Evolutionary conservation across 2,329 filamentous ascomycete species (phyloP).

Genomic region (Chalaropsis ovoidea): DNA sequence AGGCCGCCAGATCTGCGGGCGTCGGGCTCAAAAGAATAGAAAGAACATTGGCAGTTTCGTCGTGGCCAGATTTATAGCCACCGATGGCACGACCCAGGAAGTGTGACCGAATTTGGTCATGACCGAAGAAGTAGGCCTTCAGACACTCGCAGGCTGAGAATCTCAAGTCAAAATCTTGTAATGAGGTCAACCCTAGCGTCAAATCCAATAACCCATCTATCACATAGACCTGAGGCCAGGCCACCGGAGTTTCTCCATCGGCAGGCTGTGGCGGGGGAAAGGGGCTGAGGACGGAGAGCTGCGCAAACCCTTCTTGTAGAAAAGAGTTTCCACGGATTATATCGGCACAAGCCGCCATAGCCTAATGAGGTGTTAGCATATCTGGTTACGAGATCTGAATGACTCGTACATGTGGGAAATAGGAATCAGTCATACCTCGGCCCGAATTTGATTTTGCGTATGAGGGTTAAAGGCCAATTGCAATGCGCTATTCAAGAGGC

Average conservation of each 20-base stretch:
- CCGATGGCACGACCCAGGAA: conserved; percentile 84
- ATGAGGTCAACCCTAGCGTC: conserved; percentile 56
- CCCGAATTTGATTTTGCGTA: conserved; percentile 66
- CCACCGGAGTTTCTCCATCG: conserved; percentile 27
- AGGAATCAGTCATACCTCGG: conserved; percentile 51
- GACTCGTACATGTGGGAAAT: background rate
- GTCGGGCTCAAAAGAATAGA: conserved; percentile 66
- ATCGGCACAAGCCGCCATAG: conserved; percentile 75
- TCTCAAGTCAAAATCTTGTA: conserved; percentile 65
- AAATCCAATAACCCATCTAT: conserved; percentile 87
- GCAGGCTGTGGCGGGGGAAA: conserved; percentile 32
- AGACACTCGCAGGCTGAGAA: conserved; percentile 81
- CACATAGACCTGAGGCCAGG: conserved; percentile 60
- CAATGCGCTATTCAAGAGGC: conserved; percentile 66
- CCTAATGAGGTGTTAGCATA: conserved; percentile 38
- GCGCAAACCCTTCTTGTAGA: conserved; percentile 82
- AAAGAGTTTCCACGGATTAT: conserved; percentile 70
- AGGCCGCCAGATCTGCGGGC: conserved; percentile 44
- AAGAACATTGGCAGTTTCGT: conserved; percentile 80
- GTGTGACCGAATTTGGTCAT: conserved; percentile 70
- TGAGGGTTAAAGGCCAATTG: conserved; percentile 68
- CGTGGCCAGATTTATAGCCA: conserved; percentile 64
- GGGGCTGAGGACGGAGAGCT: conserved; percentile 57
- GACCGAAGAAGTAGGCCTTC: conserved; percentile 81
- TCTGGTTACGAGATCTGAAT: background rate